Evolutionary conservation across 164 flowering plant genomes (phyloP).

Genomic region (Sedum album): DNA sequence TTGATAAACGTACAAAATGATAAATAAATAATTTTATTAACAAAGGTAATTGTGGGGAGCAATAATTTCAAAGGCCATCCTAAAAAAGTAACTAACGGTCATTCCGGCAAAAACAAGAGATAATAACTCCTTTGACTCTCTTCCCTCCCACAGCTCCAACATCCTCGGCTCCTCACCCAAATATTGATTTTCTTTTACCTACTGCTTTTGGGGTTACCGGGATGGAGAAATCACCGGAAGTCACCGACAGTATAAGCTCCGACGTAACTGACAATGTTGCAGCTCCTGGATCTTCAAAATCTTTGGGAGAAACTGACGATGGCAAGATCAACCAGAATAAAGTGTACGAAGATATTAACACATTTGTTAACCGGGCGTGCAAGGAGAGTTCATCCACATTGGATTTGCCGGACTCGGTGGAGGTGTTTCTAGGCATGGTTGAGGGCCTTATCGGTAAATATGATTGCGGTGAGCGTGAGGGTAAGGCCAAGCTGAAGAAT

Average conservation of each 20-base stretch:
- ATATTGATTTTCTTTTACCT: background rate
- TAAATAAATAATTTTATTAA: no score
- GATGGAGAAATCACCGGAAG: no score
- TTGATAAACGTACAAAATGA: no score
- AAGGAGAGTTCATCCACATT: background rate
- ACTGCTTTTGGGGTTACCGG: background rate
- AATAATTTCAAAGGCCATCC: background rate
- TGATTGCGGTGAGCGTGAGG: background rate
- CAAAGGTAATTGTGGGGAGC: background rate
- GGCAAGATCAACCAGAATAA: background rate
- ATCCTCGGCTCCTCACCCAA: background rate
- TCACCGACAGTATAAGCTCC: background rate
- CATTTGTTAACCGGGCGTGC: background rate
- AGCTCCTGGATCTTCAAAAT: background rate
- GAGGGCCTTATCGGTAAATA: background rate
- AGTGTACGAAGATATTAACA: background rate
- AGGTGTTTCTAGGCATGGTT: constrained; percentile 1
- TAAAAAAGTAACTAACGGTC: constrained; percentile 1
- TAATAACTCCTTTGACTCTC: background rate
- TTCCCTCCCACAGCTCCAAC: no score
- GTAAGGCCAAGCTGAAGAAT: background rate
- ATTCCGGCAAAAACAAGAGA: background rate
- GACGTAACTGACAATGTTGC: background rate
- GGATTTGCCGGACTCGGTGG: background rate
- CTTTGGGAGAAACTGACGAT: background rate